phyloP scores from a whole-genome alignment of 805 yeast species.

The Candida sphagnicola region DNA sequence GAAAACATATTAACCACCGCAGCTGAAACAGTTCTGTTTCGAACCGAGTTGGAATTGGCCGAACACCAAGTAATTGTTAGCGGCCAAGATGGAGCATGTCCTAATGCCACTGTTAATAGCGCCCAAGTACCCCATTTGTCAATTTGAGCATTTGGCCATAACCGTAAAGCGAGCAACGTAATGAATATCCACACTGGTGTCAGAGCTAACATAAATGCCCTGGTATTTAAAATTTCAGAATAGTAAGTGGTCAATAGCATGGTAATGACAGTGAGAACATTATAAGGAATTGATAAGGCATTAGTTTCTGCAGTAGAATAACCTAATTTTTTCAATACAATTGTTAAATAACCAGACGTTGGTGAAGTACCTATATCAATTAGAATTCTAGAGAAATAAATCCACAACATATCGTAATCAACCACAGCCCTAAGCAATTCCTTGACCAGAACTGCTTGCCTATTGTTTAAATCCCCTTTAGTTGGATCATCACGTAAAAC shows the following conservation, averaged over 20 bases:
- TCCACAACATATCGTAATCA: constrained; percentile 56
- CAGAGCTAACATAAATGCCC: constrained; percentile 10
- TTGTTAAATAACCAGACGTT: constrained; percentile 7
- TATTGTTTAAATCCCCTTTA: constrained; percentile 60
- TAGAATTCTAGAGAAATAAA: constrained; percentile 42
- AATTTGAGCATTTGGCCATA: constrained; percentile 38
- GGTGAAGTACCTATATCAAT: constrained; percentile 3
- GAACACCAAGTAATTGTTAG: constrained; percentile 60
- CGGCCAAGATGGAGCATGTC: constrained; percentile 50
- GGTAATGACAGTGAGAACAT: constrained; percentile 27
- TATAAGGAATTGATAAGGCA: constrained; percentile 19
- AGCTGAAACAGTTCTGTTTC: constrained; percentile 62
- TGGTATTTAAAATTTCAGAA: constrained; percentile 30
- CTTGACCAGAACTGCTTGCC: constrained; percentile 45
- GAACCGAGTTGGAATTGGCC: constrained; percentile 56
- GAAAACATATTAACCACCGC: constrained; percentile 63
- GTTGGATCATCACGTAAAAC: constrained; percentile 60
- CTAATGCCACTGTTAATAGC: constrained; percentile 34
- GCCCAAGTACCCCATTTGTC: constrained; percentile 42
- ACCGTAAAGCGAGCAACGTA: constrained; percentile 25
- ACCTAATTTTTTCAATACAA: constrained; percentile 15
- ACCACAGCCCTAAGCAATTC: constrained; percentile 36
- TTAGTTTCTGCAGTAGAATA: constrained; percentile 19
- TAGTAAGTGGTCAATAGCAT: constrained; percentile 32
- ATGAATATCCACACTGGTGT: constrained; percentile 18